Percentiles rank a stretch among this genome's conserved stretches.
These are phyloP conservation scores for Clathrospora elynae DNA, from an alignment of 2,329 filamentous ascomycete genomes.

Conservation along the genomic window DNA sequence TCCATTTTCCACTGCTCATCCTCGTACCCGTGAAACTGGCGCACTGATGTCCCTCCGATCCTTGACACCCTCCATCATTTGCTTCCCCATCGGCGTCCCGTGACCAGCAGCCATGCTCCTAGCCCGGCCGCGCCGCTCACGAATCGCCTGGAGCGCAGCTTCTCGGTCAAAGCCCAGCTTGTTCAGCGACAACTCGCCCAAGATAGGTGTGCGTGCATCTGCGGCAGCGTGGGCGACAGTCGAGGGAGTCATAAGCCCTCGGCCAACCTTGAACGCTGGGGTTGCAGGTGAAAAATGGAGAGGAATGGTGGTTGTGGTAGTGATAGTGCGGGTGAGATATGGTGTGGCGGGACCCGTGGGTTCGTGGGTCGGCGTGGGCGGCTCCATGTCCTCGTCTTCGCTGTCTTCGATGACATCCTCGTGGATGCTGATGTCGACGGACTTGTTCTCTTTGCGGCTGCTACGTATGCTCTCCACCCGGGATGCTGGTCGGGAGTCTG, in stretches of 20 bases:
- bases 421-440: slow-evolving; percentile 33
- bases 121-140: slow-evolving; percentile 72
- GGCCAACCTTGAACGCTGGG: slow-evolving; percentile 38
- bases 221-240: slow-evolving; percentile 45
- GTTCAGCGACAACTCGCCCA: slow-evolving; percentile 43
- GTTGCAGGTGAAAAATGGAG: slow-evolving; percentile 52
- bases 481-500: slow-evolving; percentile 11
- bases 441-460: slow-evolving; percentile 21
- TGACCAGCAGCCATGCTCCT: slow-evolving; percentile 69
- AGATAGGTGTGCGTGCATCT: slow-evolving; percentile 35
- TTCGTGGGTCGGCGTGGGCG: slow-evolving; percentile 26
- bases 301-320: slow-evolving; percentile 56
- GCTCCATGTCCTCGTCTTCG: slow-evolving; percentile 35
- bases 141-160: slow-evolving; percentile 75
- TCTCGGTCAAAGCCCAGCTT: slow-evolving; percentile 61
- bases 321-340: slow-evolving; percentile 50
- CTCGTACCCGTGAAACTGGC: slow-evolving; percentile 43
- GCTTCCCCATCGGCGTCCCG: slow-evolving; percentile 64
- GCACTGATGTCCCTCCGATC: slow-evolving; percentile 56
- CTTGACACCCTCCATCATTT: slow-evolving; percentile 59
- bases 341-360: slow-evolving; percentile 39
- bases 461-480: slow-evolving; percentile 16
- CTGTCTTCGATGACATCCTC: slow-evolving; percentile 42
- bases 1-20: slow-evolving; percentile 5
- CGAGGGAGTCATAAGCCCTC: slow-evolving; percentile 38